phyloP scores from a whole-genome alignment of 2,329 filamentous ascomycete genomes.

The Alternaria dauci region DNA sequence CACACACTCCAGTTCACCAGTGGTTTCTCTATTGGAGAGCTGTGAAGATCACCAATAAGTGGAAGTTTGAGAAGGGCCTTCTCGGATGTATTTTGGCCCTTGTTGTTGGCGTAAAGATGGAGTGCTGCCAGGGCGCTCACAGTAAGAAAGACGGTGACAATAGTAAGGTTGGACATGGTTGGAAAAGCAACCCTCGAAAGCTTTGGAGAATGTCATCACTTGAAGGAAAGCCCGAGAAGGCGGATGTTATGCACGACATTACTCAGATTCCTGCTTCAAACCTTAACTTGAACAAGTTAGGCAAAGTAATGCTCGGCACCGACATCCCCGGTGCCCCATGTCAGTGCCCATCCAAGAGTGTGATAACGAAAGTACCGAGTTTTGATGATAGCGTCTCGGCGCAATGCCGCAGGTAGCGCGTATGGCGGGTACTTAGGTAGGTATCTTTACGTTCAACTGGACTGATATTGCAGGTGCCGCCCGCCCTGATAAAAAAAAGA shows the following conservation, averaged over 20 bases:
- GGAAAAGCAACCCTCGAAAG: neutral
- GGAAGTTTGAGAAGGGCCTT: conserved; percentile 17
- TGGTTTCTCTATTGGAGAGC: conserved; percentile 15
- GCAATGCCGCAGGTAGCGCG: neutral
- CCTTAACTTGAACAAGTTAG: neutral
- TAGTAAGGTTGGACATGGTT: conserved; percentile 10
- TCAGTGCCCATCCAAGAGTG: neutral
- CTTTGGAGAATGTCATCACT: conserved; percentile 1
- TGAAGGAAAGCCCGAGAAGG: neutral
- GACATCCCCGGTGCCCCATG: neutral
- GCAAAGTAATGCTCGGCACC: neutral
- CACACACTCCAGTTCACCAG: conserved; percentile 17
- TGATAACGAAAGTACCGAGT: neutral
- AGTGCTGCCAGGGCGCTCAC: conserved; percentile 9
- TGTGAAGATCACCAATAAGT: conserved; percentile 19
- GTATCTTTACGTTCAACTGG: neutral
- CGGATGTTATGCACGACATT: conserved; percentile 8
- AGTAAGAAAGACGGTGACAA: conserved; percentile 1
- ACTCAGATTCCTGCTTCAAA: neutral
- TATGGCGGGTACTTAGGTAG: neutral
- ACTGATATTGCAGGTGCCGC: neutral
- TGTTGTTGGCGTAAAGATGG: conserved; percentile 6
- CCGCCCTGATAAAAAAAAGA: neutral
- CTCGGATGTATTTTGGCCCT: neutral
- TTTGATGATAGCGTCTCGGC: conserved; percentile 2